These are phyloP conservation scores for Rhodocollybia butyracea DNA, from an alignment of 768 basidiomycete species.

Conservation along the genomic window DNA sequence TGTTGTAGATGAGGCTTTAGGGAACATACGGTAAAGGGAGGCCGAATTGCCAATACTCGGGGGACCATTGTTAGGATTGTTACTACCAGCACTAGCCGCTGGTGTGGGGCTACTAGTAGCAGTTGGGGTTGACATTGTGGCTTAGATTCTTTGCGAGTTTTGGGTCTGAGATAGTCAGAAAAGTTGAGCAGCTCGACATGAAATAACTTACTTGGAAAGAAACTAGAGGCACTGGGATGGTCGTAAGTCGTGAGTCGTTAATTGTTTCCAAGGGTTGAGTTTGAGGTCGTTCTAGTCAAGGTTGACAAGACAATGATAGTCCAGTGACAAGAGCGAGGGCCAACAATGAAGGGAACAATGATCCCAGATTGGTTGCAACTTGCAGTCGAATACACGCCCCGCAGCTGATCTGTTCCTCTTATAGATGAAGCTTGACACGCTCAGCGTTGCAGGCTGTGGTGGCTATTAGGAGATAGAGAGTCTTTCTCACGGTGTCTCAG, in stretches of 20 bases:
- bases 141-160: neutral
- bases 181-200: neutral
- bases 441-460: neutral
- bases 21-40: constrained; percentile 2
- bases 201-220: neutral
- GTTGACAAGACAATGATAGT: neutral
- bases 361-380: neutral
- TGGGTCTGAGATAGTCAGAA: neutral
- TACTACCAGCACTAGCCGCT: neutral
- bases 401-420: neutral
- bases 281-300: neutral
- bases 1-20: neutral
- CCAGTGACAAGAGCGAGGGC: neutral
- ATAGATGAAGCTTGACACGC: neutral
- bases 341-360: neutral
- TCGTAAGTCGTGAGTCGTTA: neutral
- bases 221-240: neutral
- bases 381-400: neutral
- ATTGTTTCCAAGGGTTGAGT: neutral
- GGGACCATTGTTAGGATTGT: neutral
- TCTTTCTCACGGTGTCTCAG: neutral
- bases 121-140: neutral
- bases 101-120: neutral
- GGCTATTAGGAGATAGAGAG: no score
- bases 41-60: neutral